A percentile compares a stretch with the other conserved stretches of the same genome.
These are phyloP conservation scores for Trichomonas gallinae DNA, from an alignment of 208 protist species.

Conservation along the genomic window DNA sequence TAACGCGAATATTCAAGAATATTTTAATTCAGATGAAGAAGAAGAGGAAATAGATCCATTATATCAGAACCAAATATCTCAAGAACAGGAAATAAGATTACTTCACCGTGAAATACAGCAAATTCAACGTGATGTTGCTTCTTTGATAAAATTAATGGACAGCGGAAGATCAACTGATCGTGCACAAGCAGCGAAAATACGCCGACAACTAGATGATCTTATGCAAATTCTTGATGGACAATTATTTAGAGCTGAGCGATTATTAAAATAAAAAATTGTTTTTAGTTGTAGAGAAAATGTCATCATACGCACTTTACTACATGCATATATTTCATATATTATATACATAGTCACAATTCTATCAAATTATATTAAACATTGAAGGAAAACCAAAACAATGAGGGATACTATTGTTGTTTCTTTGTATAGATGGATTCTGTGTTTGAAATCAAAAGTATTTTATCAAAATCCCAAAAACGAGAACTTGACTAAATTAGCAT, in stretches of 20 bases:
- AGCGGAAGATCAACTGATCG: background rate
- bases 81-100: background rate
- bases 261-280: background rate
- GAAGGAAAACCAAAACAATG: too few relatives aligned
- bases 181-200: background rate
- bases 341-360: too few relatives aligned
- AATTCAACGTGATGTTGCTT: background rate
- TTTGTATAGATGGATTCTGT: too few relatives aligned
- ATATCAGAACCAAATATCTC: background rate
- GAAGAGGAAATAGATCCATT: background rate
- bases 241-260: background rate
- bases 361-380: too few relatives aligned
- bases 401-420: too few relatives aligned
- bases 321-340: too few relatives aligned
- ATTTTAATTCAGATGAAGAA: background rate
- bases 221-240: background rate
- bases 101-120: background rate
- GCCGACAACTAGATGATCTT: background rate
- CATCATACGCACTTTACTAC: too few relatives aligned
- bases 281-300: too few relatives aligned
- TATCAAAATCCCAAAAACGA: too few relatives aligned
- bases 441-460: too few relatives aligned
- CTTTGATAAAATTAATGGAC: background rate
- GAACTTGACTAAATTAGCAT: too few relatives aligned
- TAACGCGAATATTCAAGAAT: background rate